Evolutionary conservation across 441 rosid species (phyloP).

Genomic region (Rhodomyrtus psidioides): DNA sequence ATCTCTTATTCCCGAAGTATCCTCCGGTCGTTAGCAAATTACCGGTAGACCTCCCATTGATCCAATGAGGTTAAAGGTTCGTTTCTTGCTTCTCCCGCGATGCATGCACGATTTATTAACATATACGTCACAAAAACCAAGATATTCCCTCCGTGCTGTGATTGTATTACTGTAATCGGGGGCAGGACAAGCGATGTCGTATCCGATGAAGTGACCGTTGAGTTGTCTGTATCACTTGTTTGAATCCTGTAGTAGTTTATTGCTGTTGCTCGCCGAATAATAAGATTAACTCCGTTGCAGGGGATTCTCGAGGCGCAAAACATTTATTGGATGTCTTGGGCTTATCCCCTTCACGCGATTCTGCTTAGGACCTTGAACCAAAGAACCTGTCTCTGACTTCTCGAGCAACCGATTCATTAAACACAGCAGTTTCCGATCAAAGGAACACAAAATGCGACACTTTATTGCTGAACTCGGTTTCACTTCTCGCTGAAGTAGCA

Average conservation of each 20-base stretch:
- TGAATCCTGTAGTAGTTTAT: too few species aligned
- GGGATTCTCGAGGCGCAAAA: background rate
- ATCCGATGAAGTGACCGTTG: conserved; percentile 20
- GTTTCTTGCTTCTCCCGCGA: background rate
- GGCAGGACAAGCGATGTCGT: background rate
- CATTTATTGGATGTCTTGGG: background rate
- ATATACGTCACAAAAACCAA: background rate
- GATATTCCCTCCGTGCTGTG: background rate
- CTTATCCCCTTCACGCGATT: background rate
- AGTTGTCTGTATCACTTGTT: too few species aligned
- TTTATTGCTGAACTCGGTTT: background rate
- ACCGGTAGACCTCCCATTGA: background rate
- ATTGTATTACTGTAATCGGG: background rate
- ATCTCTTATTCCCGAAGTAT: background rate
- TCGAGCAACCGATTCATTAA: background rate
- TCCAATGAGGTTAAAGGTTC: background rate
- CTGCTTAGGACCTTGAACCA: background rate
- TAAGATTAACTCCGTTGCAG: background rate
- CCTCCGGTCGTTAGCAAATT: background rate
- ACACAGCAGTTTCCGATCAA: background rate
- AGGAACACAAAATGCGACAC: background rate
- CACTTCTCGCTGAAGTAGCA: background rate
- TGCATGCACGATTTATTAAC: background rate
- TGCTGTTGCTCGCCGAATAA: background rate
- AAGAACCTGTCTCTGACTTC: background rate